Evolutionary conservation across 305 asterid genomes (phyloP).

Genomic region (Andrographis paniculata): DNA sequence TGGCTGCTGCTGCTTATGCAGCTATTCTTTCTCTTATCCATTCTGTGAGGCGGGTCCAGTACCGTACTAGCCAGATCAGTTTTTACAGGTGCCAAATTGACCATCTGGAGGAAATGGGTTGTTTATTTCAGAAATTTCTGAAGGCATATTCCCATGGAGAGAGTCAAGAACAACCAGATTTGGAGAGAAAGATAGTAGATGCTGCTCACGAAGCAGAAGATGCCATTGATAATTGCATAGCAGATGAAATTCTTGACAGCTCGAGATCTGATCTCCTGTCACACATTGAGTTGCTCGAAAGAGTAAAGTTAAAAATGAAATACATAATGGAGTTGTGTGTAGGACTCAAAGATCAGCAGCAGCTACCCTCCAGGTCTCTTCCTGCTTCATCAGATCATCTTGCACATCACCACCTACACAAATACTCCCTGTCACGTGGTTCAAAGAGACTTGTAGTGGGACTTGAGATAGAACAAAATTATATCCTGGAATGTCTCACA

Average conservation of each 20-base stretch:
- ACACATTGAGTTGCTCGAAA: neutral
- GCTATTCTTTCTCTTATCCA: neutral
- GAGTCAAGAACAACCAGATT: neutral
- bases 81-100: neutral
- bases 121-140: neutral
- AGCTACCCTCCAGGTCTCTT: too few relatives aligned
- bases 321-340: too few relatives aligned
- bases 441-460: too few relatives aligned
- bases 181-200: neutral
- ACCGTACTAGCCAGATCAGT: neutral
- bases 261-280: neutral
- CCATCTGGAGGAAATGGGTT: neutral
- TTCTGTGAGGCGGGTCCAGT: neutral
- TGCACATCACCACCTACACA: too few relatives aligned
- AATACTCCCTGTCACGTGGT: too few relatives aligned
- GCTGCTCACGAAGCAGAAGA: slow-evolving; percentile 4
- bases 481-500: too few relatives aligned
- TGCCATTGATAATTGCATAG: neutral
- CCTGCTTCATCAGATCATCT: too few relatives aligned
- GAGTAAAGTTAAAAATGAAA: neutral
- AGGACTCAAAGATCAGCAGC: too few relatives aligned
- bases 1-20: neutral
- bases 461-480: too few relatives aligned
- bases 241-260: neutral
- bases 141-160: neutral